Base-by-base conservation (phyloP, 257 asterid genomes). In the Forsythia viridissima region DNA sequence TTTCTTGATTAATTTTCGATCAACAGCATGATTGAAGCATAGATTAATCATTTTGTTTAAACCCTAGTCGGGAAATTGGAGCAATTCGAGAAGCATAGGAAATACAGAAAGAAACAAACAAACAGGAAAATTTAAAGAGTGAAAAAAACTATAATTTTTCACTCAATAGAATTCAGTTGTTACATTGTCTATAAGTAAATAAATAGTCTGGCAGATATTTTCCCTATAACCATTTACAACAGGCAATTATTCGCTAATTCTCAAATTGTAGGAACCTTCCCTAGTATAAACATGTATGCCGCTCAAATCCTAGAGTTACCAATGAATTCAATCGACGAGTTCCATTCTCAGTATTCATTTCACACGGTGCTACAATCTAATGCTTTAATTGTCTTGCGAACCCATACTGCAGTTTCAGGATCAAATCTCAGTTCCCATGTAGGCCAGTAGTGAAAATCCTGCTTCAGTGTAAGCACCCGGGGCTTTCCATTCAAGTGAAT, bases 361-460 rank as follows among this genome's bases (percentile, higher is more conserved):
- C 77, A 88, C 42, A 41, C 65, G 20, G 80, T 71, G 77, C 72
- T 76, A 77, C 81, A 71, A 55, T 88, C 82, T 63, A 91, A 84
- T 63, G 94, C 81, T 80, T 93, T 92, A 76, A 95, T 95, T 48
- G 87, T 87, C 71, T 83, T 89, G 65, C 99, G 92, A 46, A 90
- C 84, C 99, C 99, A 95, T 78, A 84, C 83, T 24, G 97, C 94
- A 76, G 93, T 89, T 80, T 88, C 92, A 8, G 96, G 97, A 72
- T 93, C 97, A 77, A 92, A 95, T 68, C 93, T 86, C 81, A 95
- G 84, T 83, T 93, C 99, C 99, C 99, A 95, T 39, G 98, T 83
- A 46, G 99, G 97, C 99, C 99, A 95, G 85, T 95, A 95, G 80
- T 95, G 99, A 81, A 95, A 85, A 89, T 95, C 99, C 86, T 95